Percentiles rank a stretch among this genome's conserved stretches.
Conservation (phyloP, 306 rosid genomes). For the Castanospermum australe region DNA sequence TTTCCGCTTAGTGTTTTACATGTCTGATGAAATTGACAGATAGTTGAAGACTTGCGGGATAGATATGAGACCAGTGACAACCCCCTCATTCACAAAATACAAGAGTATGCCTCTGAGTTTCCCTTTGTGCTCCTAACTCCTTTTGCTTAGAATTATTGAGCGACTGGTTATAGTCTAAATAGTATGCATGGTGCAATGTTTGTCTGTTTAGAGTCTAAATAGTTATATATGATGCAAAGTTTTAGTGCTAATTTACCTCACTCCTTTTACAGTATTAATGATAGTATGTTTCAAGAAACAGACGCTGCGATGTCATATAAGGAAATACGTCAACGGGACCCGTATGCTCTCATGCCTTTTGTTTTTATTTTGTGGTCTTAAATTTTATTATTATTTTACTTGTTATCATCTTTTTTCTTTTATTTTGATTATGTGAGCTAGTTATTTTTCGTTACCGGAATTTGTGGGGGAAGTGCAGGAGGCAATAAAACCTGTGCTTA, state of each 20-base stretch:
- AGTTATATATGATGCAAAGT: background rate
- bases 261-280: constrained; percentile 70
- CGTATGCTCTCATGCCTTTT: constrained; percentile 53
- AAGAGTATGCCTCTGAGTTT: constrained; percentile 57
- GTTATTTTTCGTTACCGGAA: constrained; percentile 80
- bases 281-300: constrained; percentile 83
- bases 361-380: constrained; percentile 12
- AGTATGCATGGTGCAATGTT: constrained; percentile 13
- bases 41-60: constrained; percentile 80
- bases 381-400: constrained; percentile 5
- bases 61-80: constrained; percentile 76
- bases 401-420: constrained; percentile 23
- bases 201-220: constrained; percentile 13
- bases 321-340: constrained; percentile 88
- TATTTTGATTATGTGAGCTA: constrained; percentile 35
- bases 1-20: constrained; percentile 23
- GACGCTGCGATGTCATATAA: constrained; percentile 82
- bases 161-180: constrained; percentile 3
- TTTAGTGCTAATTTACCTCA: constrained; percentile 18
- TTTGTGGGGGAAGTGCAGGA: constrained; percentile 85
- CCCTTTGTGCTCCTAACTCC: background rate
- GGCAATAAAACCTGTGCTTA: constrained; percentile 83
- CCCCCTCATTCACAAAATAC: constrained; percentile 81
- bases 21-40: constrained; percentile 58
- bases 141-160: constrained; percentile 8